Conservation (phyloP, 1,284 basidiomycete genomes). For the Phlebopus sp. region DNA sequence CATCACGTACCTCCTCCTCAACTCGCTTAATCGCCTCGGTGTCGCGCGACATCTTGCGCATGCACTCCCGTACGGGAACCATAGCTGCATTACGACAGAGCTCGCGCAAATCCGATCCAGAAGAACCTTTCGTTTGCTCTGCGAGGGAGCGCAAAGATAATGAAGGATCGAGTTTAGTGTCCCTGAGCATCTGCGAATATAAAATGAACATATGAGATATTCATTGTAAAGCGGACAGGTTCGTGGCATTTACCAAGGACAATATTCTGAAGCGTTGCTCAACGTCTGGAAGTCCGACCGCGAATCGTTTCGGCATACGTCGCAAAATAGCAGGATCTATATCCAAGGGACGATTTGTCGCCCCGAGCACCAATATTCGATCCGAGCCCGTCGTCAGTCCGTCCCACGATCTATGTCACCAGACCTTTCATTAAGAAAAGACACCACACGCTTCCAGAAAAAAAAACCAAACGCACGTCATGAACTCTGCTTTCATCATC, state of each 20-base stretch:
- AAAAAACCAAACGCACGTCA: constrained; percentile 80
- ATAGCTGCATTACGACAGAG: constrained; percentile 93
- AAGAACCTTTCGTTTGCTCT: constrained; percentile 71
- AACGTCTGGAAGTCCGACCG: constrained; percentile 78
- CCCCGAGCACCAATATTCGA: constrained; percentile 91
- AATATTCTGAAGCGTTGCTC: constrained; percentile 89
- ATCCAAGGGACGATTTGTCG: constrained; percentile 93
- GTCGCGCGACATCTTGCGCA: constrained; percentile 60
- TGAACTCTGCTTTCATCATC: constrained; percentile 99
- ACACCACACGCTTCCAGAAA: neutral
- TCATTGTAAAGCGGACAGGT: neutral
- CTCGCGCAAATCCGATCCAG: constrained; percentile 92
- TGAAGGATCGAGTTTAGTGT: constrained; percentile 63
- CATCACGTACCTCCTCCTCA: constrained; percentile 49
- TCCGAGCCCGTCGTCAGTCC: constrained; percentile 85
- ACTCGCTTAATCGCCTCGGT: constrained; percentile 50
- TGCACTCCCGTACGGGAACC: constrained; percentile 86
- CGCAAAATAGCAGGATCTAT: constrained; percentile 95
- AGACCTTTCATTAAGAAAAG: neutral
- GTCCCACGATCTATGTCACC: constrained; percentile 80
- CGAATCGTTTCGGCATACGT: constrained; percentile 98
- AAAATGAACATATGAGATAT: neutral
- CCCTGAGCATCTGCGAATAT: constrained; percentile 74
- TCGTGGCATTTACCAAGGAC: constrained; percentile 57
- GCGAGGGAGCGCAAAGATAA: constrained; percentile 75